These are phyloP conservation scores for Phytophthora podocarpi DNA, from an alignment of 352 stramenopile genomes.

Conservation along the genomic window DNA sequence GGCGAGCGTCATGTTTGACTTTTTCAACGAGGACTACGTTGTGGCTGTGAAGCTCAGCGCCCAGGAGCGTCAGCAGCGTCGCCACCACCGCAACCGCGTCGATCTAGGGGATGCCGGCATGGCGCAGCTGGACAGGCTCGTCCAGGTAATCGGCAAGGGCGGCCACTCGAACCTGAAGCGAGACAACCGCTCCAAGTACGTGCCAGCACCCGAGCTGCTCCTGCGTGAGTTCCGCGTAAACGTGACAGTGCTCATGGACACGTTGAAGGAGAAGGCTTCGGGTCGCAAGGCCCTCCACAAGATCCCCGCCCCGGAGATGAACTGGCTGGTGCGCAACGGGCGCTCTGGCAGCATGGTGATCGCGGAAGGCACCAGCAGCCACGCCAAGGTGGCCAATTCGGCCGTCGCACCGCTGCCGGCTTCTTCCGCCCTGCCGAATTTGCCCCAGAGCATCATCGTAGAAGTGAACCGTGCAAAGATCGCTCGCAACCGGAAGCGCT, in stretches of 20 bases:
- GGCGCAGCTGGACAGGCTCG: conserved; percentile 74
- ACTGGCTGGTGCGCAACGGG: conserved; percentile 58
- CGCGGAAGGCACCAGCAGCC: conserved; percentile 31
- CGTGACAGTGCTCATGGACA: conserved; percentile 66
- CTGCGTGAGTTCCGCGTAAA: conserved; percentile 74
- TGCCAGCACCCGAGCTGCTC: conserved; percentile 69
- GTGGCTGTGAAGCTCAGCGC: conserved; percentile 59
- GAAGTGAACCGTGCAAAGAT: conserved; percentile 68
- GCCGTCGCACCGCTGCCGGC: not conserved
- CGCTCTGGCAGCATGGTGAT: conserved; percentile 57
- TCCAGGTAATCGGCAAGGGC: conserved; percentile 65
- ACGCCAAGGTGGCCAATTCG: not conserved
- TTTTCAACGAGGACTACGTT: conserved; percentile 71
- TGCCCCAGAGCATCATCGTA: conserved; percentile 52
- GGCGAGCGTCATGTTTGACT: conserved; percentile 53
- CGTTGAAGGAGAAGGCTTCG: conserved; percentile 72
- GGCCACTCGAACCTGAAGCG: conserved; percentile 71
- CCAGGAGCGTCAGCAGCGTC: conserved; percentile 62
- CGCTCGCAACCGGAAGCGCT: conserved; percentile 53
- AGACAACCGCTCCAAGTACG: conserved; percentile 77
- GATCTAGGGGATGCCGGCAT: conserved; percentile 74
- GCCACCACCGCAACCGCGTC: conserved; percentile 68
- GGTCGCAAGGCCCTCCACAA: conserved; percentile 70
- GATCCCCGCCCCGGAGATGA: conserved; percentile 64
- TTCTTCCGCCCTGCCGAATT: conserved; percentile 24